phyloP scores from a whole-genome alignment of 306 rosid genomes.

The Lathyrus aphaca region DNA sequence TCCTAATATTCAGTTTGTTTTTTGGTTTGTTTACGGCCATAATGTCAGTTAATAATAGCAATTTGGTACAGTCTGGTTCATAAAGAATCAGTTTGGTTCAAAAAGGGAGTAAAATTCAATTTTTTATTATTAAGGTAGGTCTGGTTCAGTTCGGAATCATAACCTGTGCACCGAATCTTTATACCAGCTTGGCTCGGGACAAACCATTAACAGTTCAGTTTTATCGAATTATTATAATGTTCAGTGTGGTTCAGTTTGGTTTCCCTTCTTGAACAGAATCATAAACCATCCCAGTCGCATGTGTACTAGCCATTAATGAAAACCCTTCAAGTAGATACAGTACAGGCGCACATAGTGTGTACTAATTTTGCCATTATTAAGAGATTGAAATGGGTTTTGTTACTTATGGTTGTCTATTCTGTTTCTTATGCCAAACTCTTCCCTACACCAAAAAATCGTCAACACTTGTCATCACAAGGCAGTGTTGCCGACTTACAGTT shows the following conservation, averaged over 20 bases:
- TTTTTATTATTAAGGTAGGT: neutral
- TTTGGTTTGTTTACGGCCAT: neutral
- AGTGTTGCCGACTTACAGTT: conserved; percentile 22
- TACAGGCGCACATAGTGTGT: neutral
- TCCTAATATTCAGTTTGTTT: neutral
- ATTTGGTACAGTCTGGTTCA: neutral
- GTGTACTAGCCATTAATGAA: conserved; percentile 1
- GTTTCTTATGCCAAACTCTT: conserved; percentile 24
- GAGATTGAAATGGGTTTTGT: neutral
- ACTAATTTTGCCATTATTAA: neutral
- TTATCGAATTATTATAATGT: neutral
- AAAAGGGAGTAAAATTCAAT: neutral
- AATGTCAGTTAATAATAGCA: neutral
- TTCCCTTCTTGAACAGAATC: neutral
- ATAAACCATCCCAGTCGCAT: neutral
- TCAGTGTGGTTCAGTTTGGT: neutral
- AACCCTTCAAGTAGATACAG: conserved; percentile 14
- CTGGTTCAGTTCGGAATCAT: neutral
- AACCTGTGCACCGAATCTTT: neutral
- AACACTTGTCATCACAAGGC: conserved; percentile 15
- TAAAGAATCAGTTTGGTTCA: neutral
- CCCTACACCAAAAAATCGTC: conserved; percentile 14
- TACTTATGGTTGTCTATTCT: conserved; percentile 3
- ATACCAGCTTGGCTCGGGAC: neutral
- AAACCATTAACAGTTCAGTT: neutral